Conservation (phyloP, 108 stramenopile genomes). For the Fistulifera pelliculosa region DNA sequence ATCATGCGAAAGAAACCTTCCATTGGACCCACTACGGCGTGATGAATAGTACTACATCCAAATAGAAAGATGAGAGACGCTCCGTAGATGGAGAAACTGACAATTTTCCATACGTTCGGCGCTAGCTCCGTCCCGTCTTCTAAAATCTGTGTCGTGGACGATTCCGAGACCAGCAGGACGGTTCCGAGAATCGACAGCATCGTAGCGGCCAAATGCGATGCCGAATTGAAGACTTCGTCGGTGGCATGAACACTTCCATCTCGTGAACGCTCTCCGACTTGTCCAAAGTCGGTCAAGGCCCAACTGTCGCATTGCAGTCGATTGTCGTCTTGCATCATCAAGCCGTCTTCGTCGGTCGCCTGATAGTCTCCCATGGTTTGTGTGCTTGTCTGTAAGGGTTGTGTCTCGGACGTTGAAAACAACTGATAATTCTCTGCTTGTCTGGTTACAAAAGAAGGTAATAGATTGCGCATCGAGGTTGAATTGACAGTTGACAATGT, state of each 20-base stretch:
- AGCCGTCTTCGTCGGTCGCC: no score
- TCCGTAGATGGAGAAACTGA: conserved; percentile 63
- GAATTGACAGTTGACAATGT: no score
- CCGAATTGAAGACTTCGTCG: conserved; percentile 69
- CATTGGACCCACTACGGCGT: conserved; percentile 39
- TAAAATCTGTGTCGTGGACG: conserved; percentile 12
- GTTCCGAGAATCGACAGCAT: conserved; percentile 48
- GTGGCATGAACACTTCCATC: conserved; percentile 55
- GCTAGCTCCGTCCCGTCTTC: neutral
- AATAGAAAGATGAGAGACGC: conserved; percentile 50
- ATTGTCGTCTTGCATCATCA: no score
- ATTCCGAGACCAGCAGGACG: conserved; percentile 37
- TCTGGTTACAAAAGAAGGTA: no score
- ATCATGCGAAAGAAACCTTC: conserved; percentile 53
- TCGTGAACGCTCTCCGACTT: conserved; percentile 33
- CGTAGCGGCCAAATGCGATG: conserved; percentile 56
- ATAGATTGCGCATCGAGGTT: no score
- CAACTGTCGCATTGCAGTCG: conserved; percentile 10
- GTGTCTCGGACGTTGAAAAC: no score
- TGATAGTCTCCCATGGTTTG: no score
- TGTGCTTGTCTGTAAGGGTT: no score
- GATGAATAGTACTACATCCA: conserved; percentile 56
- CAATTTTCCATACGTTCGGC: conserved; percentile 61
- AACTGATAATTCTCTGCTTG: no score
- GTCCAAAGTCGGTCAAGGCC: conserved; percentile 41